A percentile compares a stretch with the other conserved stretches of the same genome.
Conservation (phyloP, 805 yeast genomes). For the Ogataea haglerorum region DNA sequence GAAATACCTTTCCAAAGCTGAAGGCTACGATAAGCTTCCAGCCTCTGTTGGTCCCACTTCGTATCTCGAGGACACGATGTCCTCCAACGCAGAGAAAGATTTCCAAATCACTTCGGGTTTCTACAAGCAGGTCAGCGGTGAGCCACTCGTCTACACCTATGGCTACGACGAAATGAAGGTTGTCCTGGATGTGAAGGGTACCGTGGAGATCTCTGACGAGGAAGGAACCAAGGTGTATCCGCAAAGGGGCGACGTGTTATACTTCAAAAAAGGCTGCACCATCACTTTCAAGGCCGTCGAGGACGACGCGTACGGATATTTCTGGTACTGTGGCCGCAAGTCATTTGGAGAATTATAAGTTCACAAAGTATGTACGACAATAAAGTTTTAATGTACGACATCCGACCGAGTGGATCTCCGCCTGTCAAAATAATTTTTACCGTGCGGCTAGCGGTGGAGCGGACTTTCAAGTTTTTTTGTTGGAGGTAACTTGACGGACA, state of each 20-base stretch:
- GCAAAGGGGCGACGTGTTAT: conserved; percentile 62
- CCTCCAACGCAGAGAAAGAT: conserved; percentile 53
- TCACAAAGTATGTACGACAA: background rate
- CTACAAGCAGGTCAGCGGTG: conserved; percentile 63
- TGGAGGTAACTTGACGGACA: conserved; percentile 4
- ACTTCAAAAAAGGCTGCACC: conserved; percentile 60
- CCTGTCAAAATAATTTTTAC: conserved; percentile 2
- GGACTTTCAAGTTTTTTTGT: background rate
- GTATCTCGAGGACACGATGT: conserved; percentile 59
- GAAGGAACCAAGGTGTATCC: conserved; percentile 55
- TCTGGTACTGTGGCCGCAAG: conserved; percentile 57
- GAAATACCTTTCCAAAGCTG: conserved; percentile 48
- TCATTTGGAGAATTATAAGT: conserved; percentile 10
- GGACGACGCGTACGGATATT: conserved; percentile 53
- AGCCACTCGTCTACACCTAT: conserved; percentile 60
- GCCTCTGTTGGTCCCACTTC: conserved; percentile 60
- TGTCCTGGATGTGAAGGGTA: conserved; percentile 62
- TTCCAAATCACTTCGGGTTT: conserved; percentile 64
- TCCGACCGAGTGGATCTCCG: background rate
- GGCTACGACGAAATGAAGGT: conserved; percentile 65
- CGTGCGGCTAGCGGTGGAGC: conserved; percentile 6
- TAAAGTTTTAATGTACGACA: background rate
- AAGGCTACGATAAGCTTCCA: conserved; percentile 54
- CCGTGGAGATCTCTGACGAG: conserved; percentile 57
- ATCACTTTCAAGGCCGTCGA: conserved; percentile 50